A percentile compares a stretch with the other conserved stretches of the same genome.
These are phyloP conservation scores for Aciculosporium take DNA, from an alignment of 2,329 filamentous ascomycete species.

Conservation along the genomic window DNA sequence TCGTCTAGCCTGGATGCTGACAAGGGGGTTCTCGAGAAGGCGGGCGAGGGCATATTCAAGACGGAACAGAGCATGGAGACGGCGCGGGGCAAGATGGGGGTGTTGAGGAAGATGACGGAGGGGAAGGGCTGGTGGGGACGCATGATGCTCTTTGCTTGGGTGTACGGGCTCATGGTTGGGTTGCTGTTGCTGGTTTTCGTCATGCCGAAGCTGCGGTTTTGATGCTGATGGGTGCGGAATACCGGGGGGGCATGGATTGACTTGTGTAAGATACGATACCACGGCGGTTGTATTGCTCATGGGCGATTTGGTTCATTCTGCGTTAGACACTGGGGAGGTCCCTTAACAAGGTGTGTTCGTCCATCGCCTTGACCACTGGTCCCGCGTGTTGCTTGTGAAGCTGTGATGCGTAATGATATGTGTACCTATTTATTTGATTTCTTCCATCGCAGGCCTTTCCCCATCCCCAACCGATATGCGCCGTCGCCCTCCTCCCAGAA, in stretches of 20 bases:
- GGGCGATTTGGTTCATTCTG: too few relatives aligned
- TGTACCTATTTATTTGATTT: too few relatives aligned
- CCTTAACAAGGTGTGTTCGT: too few relatives aligned
- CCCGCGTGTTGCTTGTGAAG: too few relatives aligned
- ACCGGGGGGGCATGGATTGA: background rate
- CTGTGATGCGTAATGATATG: too few relatives aligned
- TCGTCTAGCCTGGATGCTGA: constrained; percentile 54
- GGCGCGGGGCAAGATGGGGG: constrained; percentile 63
- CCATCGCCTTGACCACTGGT: too few relatives aligned
- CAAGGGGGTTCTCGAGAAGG: constrained; percentile 56
- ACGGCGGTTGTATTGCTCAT: background rate
- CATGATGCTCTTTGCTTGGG: constrained; percentile 71
- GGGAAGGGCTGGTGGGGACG: constrained; percentile 78
- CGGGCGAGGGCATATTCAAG: constrained; percentile 61
- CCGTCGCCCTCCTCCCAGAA: background rate
- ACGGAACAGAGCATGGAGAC: constrained; percentile 63
- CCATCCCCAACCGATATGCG: background rate
- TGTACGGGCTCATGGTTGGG: constrained; percentile 67
- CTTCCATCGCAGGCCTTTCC: too few relatives aligned
- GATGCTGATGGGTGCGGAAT: constrained; percentile 9
- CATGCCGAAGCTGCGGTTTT: constrained; percentile 79
- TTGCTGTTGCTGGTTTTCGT: constrained; percentile 72
- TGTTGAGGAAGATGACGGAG: constrained; percentile 66
- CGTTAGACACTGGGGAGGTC: too few relatives aligned
- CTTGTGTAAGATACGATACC: background rate